A percentile compares a stretch with the other conserved stretches of the same genome.
These are phyloP conservation scores for Xylaria sp. DNA, from an alignment of 2,329 filamentous ascomycete species.

Conservation along the genomic window DNA sequence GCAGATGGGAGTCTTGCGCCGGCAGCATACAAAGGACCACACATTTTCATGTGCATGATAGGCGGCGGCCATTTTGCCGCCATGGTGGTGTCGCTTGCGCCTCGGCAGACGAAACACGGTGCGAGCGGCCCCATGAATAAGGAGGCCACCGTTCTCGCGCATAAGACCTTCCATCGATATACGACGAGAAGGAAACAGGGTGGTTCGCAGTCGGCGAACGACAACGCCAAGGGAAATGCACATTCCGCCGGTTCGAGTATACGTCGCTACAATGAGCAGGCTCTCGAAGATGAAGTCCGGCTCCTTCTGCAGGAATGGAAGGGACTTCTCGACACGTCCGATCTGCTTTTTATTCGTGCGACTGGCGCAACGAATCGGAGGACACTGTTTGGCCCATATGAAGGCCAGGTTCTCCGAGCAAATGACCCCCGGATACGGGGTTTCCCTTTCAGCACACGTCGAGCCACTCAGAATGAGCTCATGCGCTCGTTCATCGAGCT, in stretches of 20 bases:
- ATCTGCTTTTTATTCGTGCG: slow-evolving; percentile 83
- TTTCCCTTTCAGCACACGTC: slow-evolving; percentile 87
- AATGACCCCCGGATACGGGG: slow-evolving; percentile 77
- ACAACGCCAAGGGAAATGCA: slow-evolving; percentile 86
- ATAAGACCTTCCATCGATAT: slow-evolving; percentile 97
- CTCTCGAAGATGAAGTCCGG: slow-evolving; percentile 82
- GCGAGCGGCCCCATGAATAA: slow-evolving; percentile 67
- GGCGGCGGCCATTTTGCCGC: slow-evolving; percentile 95
- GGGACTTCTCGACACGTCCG: slow-evolving; percentile 72
- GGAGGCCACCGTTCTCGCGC: slow-evolving; percentile 81
- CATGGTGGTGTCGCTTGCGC: slow-evolving; percentile 86
- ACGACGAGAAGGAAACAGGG: slow-evolving; percentile 95
- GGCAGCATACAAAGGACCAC: slow-evolving; percentile 62
- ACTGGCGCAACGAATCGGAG: slow-evolving; percentile 80
- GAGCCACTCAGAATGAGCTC: slow-evolving; percentile 88
- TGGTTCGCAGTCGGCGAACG: slow-evolving; percentile 88
- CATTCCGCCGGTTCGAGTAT: slow-evolving; percentile 89
- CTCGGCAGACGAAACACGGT: slow-evolving; percentile 66
- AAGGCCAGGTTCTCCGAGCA: slow-evolving; percentile 73
- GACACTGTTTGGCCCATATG: slow-evolving; percentile 86
- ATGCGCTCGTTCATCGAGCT: slow-evolving; percentile 94
- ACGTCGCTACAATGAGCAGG: slow-evolving; percentile 89
- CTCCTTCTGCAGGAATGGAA: slow-evolving; percentile 80
- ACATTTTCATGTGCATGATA: slow-evolving; percentile 97
- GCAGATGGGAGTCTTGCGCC: slow-evolving; percentile 54